Base-by-base conservation (phyloP, 441 rosid species). In the Rhodomyrtus psidioides region DNA sequence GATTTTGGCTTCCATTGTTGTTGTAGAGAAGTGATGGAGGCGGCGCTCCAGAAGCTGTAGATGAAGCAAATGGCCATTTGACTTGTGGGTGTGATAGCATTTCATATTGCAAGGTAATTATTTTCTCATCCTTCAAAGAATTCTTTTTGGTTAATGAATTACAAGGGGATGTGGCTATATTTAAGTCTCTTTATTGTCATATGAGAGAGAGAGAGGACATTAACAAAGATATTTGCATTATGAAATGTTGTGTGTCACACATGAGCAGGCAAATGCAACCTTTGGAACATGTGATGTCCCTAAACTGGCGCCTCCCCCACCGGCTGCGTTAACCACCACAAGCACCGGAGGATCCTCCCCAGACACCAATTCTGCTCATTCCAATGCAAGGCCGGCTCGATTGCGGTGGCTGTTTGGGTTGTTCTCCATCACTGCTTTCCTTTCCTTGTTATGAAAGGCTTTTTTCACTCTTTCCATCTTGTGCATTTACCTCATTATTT, bases 1-100 rank as follows among this genome's bases (percentile, higher is more conserved):
- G 51, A 70, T 70, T 70, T 39, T 70, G 79, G 79, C 79, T 70
- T 39, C 51, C 49, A 21, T 39, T 34, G 79, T 70, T 39, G 79
- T 83, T 55, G 88, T 89, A 94, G 99, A 91, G 89, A 89, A 95
- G 94, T 89, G 99, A 94, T 57, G 96, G 96, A 57, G 99, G 95
- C 70, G 99, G 98, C 85, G 94, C 94, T 3, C 88, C 96, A n/a
- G 96, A 93, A 91, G 99, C 95, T 53, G 88, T 93, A n/a, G 97
- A 96, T 88, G 87, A 88, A 89, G 94, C 94, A 42, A 96, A 96
- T 83, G 99, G 99, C 82, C 98, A 92, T 84, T 95, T 96, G 79
- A 89, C 99, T 24, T 95, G 99, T 88, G 99, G 96, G 60, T 96
- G 99, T 89, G 93, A 88, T 85, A 94, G 88, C 81, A 88, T 96